Conservation (phyloP, 495 filamentous ascomycete species). For the Penicillium cinerascens region DNA sequence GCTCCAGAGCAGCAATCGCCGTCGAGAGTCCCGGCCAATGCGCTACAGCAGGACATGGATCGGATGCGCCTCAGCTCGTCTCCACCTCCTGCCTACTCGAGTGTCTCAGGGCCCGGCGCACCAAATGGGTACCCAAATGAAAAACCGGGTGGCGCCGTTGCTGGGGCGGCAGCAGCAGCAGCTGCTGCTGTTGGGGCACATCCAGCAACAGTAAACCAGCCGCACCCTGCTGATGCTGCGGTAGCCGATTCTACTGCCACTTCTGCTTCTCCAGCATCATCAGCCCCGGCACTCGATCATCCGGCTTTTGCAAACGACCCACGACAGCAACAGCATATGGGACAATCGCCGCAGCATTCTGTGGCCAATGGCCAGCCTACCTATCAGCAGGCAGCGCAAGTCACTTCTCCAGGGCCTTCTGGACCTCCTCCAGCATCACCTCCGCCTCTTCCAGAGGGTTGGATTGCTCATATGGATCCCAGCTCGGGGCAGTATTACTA, state of each 20-base stretch:
- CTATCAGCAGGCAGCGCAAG: slow-evolving; percentile 27
- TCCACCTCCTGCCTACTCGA: slow-evolving; percentile 90
- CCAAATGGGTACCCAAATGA: slow-evolving; percentile 72
- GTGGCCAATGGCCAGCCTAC: slow-evolving; percentile 36
- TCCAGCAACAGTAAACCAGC: slow-evolving; percentile 24
- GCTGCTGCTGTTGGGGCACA: slow-evolving; percentile 23
- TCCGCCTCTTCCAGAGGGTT: slow-evolving; percentile 91
- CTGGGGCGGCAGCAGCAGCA: slow-evolving; percentile 19
- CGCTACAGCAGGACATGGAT: slow-evolving; percentile 83
- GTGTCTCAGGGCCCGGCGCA: slow-evolving; percentile 54
- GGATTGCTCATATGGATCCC: slow-evolving; percentile 95
- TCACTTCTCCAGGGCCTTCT: slow-evolving; percentile 47
- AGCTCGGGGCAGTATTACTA: slow-evolving; percentile 98
- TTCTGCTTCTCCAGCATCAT: slow-evolving; percentile 26
- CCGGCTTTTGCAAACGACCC: slow-evolving; percentile 87
- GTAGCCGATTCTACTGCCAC: slow-evolving; percentile 1
- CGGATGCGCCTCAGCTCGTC: slow-evolving; percentile 79
- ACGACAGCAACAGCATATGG: slow-evolving; percentile 41
- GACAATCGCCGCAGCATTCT: slow-evolving; percentile 37
- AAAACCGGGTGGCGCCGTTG: slow-evolving; percentile 50
- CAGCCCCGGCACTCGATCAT: slow-evolving; percentile 57
- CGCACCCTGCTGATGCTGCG: slow-evolving; percentile 31
- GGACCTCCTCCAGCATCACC: slow-evolving; percentile 71
- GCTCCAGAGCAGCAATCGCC: slow-evolving; percentile 20
- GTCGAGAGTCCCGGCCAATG: slow-evolving; percentile 44